Conservation (phyloP, 371 early-diverging fungal species). For the Chytridium lagenaria region DNA sequence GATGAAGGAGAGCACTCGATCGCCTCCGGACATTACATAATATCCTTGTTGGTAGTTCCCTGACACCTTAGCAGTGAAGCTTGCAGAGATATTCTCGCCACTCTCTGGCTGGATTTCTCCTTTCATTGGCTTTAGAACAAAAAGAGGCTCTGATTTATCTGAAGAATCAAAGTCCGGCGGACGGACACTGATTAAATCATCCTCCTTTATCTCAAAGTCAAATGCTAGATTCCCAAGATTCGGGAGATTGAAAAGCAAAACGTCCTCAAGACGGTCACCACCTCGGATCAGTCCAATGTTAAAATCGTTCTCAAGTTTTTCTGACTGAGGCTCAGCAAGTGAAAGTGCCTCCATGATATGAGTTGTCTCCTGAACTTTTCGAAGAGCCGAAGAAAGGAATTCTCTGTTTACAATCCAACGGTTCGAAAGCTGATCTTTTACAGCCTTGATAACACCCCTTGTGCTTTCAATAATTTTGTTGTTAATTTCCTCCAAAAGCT, state of each 20-base stretch:
- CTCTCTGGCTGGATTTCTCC: conserved; percentile 52
- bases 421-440: conserved; percentile 53
- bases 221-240: conserved; percentile 40
- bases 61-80: conserved; percentile 40
- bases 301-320: conserved; percentile 46
- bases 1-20: conserved; percentile 49
- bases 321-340: conserved; percentile 16
- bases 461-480: conserved; percentile 48
- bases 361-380: conserved; percentile 47
- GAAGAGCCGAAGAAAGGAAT: conserved; percentile 45
- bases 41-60: conserved; percentile 56
- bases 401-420: conserved; percentile 57
- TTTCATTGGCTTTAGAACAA: conserved; percentile 38
- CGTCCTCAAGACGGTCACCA: conserved; percentile 39
- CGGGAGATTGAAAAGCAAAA: conserved; percentile 57
- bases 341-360: conserved; percentile 45
- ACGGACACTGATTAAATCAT: conserved; percentile 20
- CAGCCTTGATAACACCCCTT: conserved; percentile 48
- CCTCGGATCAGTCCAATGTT: conserved; percentile 53
- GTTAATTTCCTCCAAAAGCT: conserved; percentile 44
- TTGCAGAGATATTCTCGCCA: conserved; percentile 48
- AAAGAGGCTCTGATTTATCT: conserved; percentile 28
- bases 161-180: conserved; percentile 35
- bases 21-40: conserved; percentile 49
- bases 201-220: conserved; percentile 31